Conservation (phyloP, 768 basidiomycete genomes). For the Russula abietina region DNA sequence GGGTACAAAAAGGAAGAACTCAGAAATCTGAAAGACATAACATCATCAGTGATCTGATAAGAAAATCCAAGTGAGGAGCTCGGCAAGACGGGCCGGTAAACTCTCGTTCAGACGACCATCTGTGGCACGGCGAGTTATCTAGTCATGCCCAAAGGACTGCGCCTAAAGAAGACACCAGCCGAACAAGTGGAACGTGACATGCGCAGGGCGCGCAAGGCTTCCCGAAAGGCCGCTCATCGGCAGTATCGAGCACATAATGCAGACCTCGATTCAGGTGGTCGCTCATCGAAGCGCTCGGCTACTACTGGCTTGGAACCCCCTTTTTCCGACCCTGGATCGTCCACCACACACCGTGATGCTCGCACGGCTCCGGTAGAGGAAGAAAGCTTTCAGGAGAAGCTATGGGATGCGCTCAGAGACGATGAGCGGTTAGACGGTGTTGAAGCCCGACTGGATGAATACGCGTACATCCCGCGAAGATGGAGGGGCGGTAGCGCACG, state of each 20-base stretch:
- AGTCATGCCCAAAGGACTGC: conserved; percentile 29
- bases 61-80: too few species aligned
- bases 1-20: too few species aligned
- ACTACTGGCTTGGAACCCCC: conserved; percentile 7
- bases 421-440: conserved; percentile 63
- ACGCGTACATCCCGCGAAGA: conserved; percentile 65
- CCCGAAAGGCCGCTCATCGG: conserved; percentile 38
- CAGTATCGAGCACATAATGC: neutral
- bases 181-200: conserved; percentile 35
- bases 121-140: neutral
- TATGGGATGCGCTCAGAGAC: conserved; percentile 66
- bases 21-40: too few species aligned
- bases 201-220: conserved; percentile 45
- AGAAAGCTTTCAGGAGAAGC: conserved; percentile 65
- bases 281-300: conserved; percentile 17
- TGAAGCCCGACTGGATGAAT: conserved; percentile 59
- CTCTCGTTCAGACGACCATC: neutral
- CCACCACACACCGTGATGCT: conserved; percentile 32
- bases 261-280: neutral
- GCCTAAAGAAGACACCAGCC: conserved; percentile 36
- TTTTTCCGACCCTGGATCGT: conserved; percentile 33
- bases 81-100: conserved; percentile 4
- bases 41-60: too few species aligned
- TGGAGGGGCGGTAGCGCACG: conserved; percentile 48
- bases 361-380: conserved; percentile 44